Conservation (phyloP, 1,284 basidiomycete species). For the Phellopilus nigrolimitatus region DNA sequence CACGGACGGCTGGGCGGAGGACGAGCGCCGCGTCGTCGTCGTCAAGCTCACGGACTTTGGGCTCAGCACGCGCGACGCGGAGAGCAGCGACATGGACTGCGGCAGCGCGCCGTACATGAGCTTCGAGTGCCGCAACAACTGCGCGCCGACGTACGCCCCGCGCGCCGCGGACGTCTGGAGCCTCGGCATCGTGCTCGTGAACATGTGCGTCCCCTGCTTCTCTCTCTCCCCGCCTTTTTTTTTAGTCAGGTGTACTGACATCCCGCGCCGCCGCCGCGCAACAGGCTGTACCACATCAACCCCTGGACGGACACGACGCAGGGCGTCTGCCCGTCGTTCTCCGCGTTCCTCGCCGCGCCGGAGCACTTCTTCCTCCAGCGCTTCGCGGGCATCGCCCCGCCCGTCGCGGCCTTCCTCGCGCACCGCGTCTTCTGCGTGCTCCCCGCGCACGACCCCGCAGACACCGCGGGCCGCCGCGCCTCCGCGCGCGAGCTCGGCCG, state of each 20-base stretch:
- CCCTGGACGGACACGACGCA: constrained; percentile 94
- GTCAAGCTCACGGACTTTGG: constrained; percentile 98
- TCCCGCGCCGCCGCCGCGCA: constrained; percentile 21
- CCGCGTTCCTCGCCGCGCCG: constrained; percentile 76
- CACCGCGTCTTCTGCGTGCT: constrained; percentile 85
- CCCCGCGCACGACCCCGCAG: constrained; percentile 40
- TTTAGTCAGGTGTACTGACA: constrained; percentile 11
- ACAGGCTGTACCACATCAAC: constrained; percentile 93
- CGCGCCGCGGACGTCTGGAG: constrained; percentile 98
- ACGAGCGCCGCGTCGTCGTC: constrained; percentile 33
- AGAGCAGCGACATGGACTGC: constrained; percentile 96
- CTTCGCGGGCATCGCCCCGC: constrained; percentile 88
- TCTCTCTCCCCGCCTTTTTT: constrained; percentile 10
- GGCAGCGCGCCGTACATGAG: constrained; percentile 99
- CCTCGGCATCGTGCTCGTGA: constrained; percentile 96
- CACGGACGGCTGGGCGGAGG: constrained; percentile 67
- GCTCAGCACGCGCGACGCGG: constrained; percentile 83
- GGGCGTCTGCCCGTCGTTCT: constrained; percentile 78
- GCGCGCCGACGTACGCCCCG: constrained; percentile 89
- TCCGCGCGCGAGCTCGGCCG: constrained; percentile 80
- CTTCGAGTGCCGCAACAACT: constrained; percentile 97
- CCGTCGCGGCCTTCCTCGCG: constrained; percentile 84
- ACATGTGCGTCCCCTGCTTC: constrained; percentile 66
- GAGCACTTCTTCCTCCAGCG: constrained; percentile 83
- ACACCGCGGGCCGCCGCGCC: constrained; percentile 53